Conservation (phyloP, 192 early-diverging fungal genomes). For the Funneliformis geosporum region DNA sequence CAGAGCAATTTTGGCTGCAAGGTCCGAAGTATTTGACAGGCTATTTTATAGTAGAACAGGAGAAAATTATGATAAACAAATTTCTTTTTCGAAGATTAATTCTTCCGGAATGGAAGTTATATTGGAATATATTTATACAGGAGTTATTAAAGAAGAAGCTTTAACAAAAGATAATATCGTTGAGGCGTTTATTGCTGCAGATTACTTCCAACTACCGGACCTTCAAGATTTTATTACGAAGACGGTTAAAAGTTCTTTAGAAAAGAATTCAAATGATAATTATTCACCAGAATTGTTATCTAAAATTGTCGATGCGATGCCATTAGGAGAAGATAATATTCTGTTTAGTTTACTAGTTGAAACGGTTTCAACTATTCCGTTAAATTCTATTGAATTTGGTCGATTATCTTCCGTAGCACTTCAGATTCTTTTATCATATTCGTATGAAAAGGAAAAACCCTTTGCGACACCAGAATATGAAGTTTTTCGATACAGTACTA, state of each 20-base stretch:
- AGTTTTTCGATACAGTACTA: conserved; percentile 12
- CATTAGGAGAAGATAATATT: background rate
- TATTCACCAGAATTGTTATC: background rate
- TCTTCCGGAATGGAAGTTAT: conserved; percentile 23
- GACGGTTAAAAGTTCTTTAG: background rate
- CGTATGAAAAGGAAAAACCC: background rate
- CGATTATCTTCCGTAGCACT: background rate
- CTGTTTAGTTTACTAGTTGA: background rate
- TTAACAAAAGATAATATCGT: conserved; percentile 26
- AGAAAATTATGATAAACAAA: conserved; percentile 17
- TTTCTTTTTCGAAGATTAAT: conserved; percentile 17
- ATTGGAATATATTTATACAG: conserved; percentile 26
- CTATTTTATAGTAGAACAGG: conserved; percentile 15
- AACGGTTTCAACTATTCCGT: background rate
- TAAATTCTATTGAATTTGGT: background rate
- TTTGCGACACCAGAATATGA: conserved; percentile 24
- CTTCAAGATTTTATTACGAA: conserved; percentile 9
- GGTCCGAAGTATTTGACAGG: conserved; percentile 18
- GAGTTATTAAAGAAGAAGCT: background rate
- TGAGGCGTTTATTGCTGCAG: conserved; percentile 12
- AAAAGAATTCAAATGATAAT: background rate
- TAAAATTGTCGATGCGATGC: background rate
- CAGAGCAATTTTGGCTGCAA: conserved; percentile 1
- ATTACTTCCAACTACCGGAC: conserved; percentile 9
- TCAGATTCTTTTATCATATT: background rate